phyloP scores from a whole-genome alignment of 108 stramenopile species.

The Nitzschia palea region DNA sequence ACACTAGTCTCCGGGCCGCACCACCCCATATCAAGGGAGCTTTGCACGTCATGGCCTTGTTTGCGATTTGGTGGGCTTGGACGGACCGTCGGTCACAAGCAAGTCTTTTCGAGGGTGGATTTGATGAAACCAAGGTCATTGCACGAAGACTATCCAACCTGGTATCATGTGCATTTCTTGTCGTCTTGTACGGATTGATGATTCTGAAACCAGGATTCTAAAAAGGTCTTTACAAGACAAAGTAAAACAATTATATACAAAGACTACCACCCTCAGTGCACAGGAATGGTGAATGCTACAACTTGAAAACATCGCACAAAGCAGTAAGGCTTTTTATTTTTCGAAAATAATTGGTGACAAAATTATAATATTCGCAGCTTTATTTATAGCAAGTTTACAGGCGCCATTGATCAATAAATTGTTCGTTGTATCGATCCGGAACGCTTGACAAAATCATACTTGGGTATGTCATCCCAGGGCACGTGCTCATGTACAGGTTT shows the following conservation, averaged over 20 bases:
- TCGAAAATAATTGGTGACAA: too few relatives aligned
- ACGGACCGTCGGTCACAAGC: conserved; percentile 32
- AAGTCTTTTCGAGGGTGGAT: not conserved
- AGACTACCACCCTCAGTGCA: too few relatives aligned
- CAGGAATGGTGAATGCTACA: too few relatives aligned
- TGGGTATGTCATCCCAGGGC: conserved; percentile 1
- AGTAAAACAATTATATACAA: too few relatives aligned
- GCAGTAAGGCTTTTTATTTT: too few relatives aligned
- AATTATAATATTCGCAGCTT: too few relatives aligned
- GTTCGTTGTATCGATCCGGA: conserved; percentile 36
- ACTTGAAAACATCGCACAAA: too few relatives aligned
- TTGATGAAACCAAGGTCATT: conserved; percentile 4
- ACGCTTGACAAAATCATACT: conserved; percentile 19
- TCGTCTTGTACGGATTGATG: conserved; percentile 33
- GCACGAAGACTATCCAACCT: conserved; percentile 26
- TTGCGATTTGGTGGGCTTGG: conserved; percentile 40
- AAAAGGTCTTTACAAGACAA: not conserved
- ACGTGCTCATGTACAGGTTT: conserved; percentile 21
- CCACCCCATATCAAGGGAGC: conserved; percentile 26
- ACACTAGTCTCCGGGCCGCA: conserved; percentile 16
- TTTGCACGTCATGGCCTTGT: conserved; percentile 19
- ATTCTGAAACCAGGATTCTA: conserved; percentile 23
- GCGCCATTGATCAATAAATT: conserved; percentile 20
- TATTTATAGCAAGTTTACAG: too few relatives aligned
- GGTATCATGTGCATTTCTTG: conserved; percentile 32